Evolutionary conservation across 768 basidiomycete genomes (phyloP).

Genomic region (Calocera viscosa): DNA sequence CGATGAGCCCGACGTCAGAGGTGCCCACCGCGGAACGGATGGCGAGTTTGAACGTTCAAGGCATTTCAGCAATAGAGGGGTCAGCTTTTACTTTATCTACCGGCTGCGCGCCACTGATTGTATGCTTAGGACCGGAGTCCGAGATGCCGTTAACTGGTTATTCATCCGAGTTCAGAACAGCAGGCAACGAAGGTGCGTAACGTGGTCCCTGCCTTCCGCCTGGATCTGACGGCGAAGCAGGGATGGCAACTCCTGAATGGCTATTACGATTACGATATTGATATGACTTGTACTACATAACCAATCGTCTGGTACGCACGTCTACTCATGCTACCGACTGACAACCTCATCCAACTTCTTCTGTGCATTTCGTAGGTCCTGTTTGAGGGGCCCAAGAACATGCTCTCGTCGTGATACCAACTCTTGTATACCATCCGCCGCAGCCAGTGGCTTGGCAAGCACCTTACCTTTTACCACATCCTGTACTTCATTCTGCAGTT

Average conservation of each 20-base stretch:
- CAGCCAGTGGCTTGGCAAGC: conserved; percentile 19
- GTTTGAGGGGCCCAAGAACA: conserved; percentile 16
- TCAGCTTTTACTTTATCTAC: conserved; percentile 27
- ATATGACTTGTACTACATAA: not conserved
- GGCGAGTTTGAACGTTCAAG: conserved; percentile 78
- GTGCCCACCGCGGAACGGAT: conserved; percentile 32
- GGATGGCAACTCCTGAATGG: not conserved
- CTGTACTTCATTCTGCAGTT: conserved; percentile 11
- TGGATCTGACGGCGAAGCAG: too few species aligned
- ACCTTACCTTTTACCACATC: conserved; percentile 14
- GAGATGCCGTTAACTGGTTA: conserved; percentile 86
- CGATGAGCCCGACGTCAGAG: conserved; percentile 25
- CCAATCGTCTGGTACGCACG: too few species aligned
- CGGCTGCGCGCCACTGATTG: not conserved
- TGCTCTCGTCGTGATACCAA: conserved; percentile 16
- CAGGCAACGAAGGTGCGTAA: conserved; percentile 35
- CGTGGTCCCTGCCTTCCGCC: not conserved
- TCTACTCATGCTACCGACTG: not conserved
- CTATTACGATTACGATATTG: not conserved
- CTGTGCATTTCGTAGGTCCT: not conserved
- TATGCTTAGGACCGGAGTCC: conserved; percentile 60
- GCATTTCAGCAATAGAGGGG: conserved; percentile 85
- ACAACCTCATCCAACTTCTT: conserved; percentile 6
- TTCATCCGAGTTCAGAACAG: conserved; percentile 90
- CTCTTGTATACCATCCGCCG: conserved; percentile 20